Conservation (phyloP, 106 monocot genomes). For the Chionographis japonica region DNA sequence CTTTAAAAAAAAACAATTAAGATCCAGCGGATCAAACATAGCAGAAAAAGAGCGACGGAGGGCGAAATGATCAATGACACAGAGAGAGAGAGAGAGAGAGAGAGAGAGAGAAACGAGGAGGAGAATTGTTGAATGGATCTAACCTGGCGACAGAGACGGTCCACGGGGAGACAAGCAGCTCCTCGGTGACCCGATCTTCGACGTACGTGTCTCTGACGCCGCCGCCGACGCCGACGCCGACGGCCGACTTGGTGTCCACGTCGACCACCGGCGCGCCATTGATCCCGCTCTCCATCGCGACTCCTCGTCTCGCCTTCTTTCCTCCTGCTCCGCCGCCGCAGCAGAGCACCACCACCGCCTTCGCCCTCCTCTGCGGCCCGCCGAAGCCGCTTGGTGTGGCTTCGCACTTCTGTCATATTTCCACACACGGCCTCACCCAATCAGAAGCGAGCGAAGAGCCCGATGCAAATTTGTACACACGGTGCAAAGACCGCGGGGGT, state of each 20-base stretch:
- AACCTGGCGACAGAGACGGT: constrained; percentile 52
- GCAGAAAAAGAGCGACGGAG: background rate
- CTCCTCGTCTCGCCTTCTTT: background rate
- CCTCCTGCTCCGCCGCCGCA: background rate
- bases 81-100: background rate
- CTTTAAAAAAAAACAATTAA: too few relatives aligned
- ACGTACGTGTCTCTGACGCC: constrained; percentile 41
- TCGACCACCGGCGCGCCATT: background rate
- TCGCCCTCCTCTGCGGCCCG: too few relatives aligned
- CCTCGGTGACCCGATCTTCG: constrained; percentile 54
- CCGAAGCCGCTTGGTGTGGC: too few relatives aligned
- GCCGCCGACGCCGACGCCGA: constrained; percentile 19
- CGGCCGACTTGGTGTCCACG: constrained; percentile 8
- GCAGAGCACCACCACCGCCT: too few relatives aligned
- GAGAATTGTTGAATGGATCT: too few relatives aligned
- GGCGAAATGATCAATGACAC: background rate
- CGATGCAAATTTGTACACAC: too few relatives aligned
- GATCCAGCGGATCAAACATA: background rate
- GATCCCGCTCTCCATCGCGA: constrained; percentile 16
- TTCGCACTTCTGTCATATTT: too few relatives aligned
- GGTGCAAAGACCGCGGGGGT: too few relatives aligned
- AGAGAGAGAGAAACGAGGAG: background rate
- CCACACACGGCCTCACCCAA: too few relatives aligned
- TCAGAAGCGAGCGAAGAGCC: too few relatives aligned
- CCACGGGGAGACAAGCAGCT: constrained; percentile 51